Conservation (phyloP, 2,329 filamentous ascomycete species). For the Colletotrichum higginsianum region DNA sequence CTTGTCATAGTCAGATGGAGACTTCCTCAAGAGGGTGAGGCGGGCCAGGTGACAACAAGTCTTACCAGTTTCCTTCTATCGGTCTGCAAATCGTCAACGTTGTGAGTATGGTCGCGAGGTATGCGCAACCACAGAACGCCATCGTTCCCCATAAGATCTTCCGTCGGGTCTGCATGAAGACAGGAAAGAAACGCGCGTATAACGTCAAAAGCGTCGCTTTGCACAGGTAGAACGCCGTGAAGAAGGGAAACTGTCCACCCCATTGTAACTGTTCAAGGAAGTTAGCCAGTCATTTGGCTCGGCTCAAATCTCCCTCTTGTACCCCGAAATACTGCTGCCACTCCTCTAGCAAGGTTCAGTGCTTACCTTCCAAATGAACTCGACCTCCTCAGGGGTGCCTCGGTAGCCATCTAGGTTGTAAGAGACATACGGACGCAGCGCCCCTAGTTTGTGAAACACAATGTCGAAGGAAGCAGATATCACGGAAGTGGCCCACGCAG, state of each 20-base stretch:
- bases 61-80: slow-evolving; percentile 9
- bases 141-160: slow-evolving; percentile 7
- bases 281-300: no score
- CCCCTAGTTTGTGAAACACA: neutral
- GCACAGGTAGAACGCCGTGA: slow-evolving; percentile 14
- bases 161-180: slow-evolving; percentile 3
- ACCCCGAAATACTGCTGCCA: no score
- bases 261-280: neutral
- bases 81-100: neutral
- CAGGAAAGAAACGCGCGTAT: neutral
- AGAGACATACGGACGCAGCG: neutral
- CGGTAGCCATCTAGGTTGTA: neutral
- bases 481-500: neutral
- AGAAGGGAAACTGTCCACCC: neutral
- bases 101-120: neutral
- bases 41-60: neutral
- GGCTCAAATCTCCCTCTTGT: no score
- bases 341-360: no score
- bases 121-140: slow-evolving; percentile 1
- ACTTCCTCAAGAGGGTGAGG: neutral
- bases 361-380: slow-evolving; percentile 15
- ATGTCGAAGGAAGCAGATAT: slow-evolving; percentile 2
- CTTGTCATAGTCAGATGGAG: neutral
- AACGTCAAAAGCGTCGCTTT: slow-evolving; percentile 11
- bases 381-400: neutral